Evolutionary conservation across 2,329 filamentous ascomycete genomes (phyloP), one percentile per base, ranked within the genome.

Genomic region (Alternaria solani): DNA sequence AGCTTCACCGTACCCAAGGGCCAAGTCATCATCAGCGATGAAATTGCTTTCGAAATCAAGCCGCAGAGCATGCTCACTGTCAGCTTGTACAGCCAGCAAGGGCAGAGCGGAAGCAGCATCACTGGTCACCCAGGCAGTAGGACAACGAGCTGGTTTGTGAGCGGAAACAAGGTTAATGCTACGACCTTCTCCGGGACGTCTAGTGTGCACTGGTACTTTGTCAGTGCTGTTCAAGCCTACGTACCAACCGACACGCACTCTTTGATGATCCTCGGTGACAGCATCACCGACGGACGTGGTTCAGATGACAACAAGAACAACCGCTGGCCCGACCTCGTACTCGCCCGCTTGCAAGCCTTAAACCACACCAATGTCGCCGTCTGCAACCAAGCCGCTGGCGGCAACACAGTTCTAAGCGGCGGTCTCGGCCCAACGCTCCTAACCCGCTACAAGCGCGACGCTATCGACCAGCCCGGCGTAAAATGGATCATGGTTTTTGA

Each of bases 401-500:
- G 89, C 9, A 91, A 91, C 75, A 80, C 87, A 0, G 82, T 91
- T 2, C 81, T 91, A 0, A 77, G 78, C 8, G 87, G 89, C 52
- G 86, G 88, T 0, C 80, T 89, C 0, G 88, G 89, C 0, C 89
- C 88, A 3, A 86, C 85, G 23, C 83, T 87, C 0, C 77, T 90
- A 23, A 80, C 82, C 42, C 85, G 88, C 5, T 84, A 90, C 65
- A 85, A 89, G 70, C 83, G 88, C 16, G 89, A 91, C 69, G 84
- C 89, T 2, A 80, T 91, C 2, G 74, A 84, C 0, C 85, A 87
- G 18, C 80, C 84, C 0, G 85, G 85, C 5, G 84, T 88, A 2
- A 81, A 81, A 65, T 90, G 88, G 68, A 85, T 85, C n/a, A 83
- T 91, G 78, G 81, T 91, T 42, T 91, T 90, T 71, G 86, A 89